Evolutionary conservation across 805 yeast genomes (phyloP), one percentile per base, ranked within the genome.

Genomic region (Starmerella lactis-condensi): DNA sequence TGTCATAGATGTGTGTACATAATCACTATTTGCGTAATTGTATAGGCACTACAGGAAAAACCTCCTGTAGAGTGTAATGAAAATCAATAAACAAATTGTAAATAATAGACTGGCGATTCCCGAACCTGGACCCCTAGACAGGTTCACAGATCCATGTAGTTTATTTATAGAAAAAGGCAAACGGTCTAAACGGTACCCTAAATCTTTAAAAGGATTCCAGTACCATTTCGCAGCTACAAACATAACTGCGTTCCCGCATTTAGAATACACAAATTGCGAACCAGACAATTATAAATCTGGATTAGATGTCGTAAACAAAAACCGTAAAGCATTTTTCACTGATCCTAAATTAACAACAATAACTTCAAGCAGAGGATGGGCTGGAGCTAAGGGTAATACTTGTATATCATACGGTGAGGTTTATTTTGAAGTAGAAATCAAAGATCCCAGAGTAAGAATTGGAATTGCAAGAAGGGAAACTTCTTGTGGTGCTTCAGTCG

Each of bases 401-500:
- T 72, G 78, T 1, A 60, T 85, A 8, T 28, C 39, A 7, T 59
- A 75, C 17, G 83, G 77, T 40, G 98, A 96, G 0, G 75, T 76
- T 60, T 85, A 73, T 51, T 70, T 78, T 53, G 96, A 85, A 51
- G 73, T 71, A 39, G 63, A 67, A 33, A 65, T 85, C 2, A 33
- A 69, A 4, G 52, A 52, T 18, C 62, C 64, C 4, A 45, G 47
- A 28, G 81, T 89, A 1, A 56, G 98, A 18, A 48, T 83, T 18
- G 99, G 99, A 0, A 48, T 85, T 22, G 75, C 75, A 0, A 58
- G 96, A 31, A 64, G 81, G 38, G 96, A 85, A 47, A 89, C 93
- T 2, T 68, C 81, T 30, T 53, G 83, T 26, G 95, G 85, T 43
- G 93, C 92, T 0, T 96, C 99, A 0, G 89, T 83, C 5, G 99